phyloP scores from a whole-genome alignment of 148 eudicot species.

The Amaranthus cruentus region DNA sequence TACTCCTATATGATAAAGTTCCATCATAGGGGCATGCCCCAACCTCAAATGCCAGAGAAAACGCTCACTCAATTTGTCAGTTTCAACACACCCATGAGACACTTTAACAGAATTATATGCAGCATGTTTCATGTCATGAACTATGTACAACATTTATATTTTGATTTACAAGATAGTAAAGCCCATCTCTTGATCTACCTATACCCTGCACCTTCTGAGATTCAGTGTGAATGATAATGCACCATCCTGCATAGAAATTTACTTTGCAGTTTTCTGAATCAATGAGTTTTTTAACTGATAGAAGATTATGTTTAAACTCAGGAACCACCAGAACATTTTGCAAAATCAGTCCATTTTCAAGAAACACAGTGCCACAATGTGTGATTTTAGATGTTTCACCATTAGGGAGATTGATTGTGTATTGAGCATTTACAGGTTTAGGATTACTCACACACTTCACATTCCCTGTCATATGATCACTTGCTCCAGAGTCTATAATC shows the following conservation, averaged over 20 bases:
- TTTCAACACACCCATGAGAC: no score
- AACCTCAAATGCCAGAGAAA: no score
- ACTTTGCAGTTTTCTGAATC: background rate
- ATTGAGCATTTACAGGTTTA: fast-evolving
- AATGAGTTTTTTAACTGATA: background rate
- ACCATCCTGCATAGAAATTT: background rate
- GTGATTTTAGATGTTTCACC: background rate
- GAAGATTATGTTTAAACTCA: background rate
- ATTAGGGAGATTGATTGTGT: background rate
- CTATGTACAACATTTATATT: no score
- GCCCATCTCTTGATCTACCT: background rate
- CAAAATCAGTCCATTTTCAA: background rate
- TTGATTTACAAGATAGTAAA: background rate
- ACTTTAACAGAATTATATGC: no score
- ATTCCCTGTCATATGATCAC: background rate
- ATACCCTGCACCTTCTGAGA: background rate
- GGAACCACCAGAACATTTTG: background rate
- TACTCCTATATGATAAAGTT: no score
- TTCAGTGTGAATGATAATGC: background rate
- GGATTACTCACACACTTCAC: background rate
- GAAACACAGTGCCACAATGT: background rate
- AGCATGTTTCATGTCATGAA: no score
- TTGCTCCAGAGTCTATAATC: background rate
- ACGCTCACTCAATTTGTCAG: no score
- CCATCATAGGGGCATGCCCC: no score